These are phyloP conservation scores for Lophiotrema nucula DNA, from an alignment of 495 filamentous ascomycete genomes.

Conservation along the genomic window DNA sequence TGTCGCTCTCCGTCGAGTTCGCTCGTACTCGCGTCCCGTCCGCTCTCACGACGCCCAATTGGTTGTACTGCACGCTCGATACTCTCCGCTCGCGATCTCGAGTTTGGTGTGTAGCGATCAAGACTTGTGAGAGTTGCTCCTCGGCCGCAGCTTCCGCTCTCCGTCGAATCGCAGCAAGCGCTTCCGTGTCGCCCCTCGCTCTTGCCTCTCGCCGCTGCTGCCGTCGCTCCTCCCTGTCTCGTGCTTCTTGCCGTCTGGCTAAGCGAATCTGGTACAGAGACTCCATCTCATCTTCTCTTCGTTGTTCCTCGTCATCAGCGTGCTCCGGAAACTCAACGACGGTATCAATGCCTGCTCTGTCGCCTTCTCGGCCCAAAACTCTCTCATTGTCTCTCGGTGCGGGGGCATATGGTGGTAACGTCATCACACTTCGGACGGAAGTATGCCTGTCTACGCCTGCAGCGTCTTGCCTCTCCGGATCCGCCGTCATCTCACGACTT, in stretches of 20 bases:
- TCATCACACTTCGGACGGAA: conserved; percentile 87
- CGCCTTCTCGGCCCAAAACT: conserved; percentile 86
- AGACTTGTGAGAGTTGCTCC: conserved; percentile 17
- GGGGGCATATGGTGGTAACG: conserved; percentile 74
- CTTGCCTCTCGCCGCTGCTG: conserved; percentile 66
- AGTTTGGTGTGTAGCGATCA: conserved; percentile 67
- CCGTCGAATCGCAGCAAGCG: conserved; percentile 51
- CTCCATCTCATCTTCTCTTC: conserved; percentile 92
- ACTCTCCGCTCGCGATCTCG: conserved; percentile 69
- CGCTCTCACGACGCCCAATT: conserved; percentile 80
- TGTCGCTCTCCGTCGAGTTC: conserved; percentile 73
- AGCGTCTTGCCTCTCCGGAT: conserved; percentile 22
- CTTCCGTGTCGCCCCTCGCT: conserved; percentile 61
- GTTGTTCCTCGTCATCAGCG: conserved; percentile 67
- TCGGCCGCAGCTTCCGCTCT: conserved; percentile 29
- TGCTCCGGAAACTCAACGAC: conserved; percentile 84
- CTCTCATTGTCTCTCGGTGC: conserved; percentile 72
- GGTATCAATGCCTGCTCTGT: conserved; percentile 81
- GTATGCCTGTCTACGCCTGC: conserved; percentile 75
- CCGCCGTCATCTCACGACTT: conserved; percentile 29
- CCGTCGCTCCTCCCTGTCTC: conserved; percentile 72
- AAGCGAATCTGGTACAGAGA: conserved; percentile 84
- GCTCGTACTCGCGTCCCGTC: conserved; percentile 86
- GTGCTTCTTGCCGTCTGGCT: conserved; percentile 70
- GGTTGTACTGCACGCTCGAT: conserved; percentile 80